Evolutionary conservation across 306 rosid species (phyloP), one percentile per base, ranked within the genome.

Genomic region (Ormosia semicastrata): DNA sequence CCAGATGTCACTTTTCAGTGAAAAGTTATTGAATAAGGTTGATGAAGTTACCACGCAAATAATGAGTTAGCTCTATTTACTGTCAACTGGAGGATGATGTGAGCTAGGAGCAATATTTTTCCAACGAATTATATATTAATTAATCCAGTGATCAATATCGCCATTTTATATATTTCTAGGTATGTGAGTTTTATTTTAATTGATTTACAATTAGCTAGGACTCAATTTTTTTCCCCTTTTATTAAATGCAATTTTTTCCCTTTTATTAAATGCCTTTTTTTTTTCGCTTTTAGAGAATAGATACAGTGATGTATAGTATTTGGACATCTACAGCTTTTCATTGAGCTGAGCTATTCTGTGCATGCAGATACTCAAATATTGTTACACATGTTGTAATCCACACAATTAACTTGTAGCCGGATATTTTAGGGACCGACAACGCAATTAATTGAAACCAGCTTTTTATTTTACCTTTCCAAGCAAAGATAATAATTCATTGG

Each of bases 401-500:
- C 15, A 46, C 5, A 50, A 68, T 79, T 58, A 70, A 70, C 8
- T 46, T 4, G 32, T 54, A 40, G 69, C 69, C 7, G 17, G 70
- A 76, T 62, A 70, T 77, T 71, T 71, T 39, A 62, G 81, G 71
- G 83, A 77, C 83, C 82, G 86, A 77, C 86, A 83, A 18, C 13
- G 73, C 73, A 83, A 49, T 82, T 82, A 82, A 76, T 82, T 71
- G 79, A 71, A 77, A 63, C 83, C 70, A 83, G 60, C 86, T 83
- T 83, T 77, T 71, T 39, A 70, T 77, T 58, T 84, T 34, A 56
- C 72, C 83, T 84, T 72, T 68, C 82, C 69, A 62, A 39, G 62
- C 68, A 79, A 83, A 77, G 87, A 86, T 86, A 86, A 83, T 85
- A 86, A 79, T 79, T 83, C 80, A 79, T 75, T 75, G 87, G 85